phyloP scores from a whole-genome alignment of 2,329 filamentous ascomycete species.

The Alternaria gaisen region DNA sequence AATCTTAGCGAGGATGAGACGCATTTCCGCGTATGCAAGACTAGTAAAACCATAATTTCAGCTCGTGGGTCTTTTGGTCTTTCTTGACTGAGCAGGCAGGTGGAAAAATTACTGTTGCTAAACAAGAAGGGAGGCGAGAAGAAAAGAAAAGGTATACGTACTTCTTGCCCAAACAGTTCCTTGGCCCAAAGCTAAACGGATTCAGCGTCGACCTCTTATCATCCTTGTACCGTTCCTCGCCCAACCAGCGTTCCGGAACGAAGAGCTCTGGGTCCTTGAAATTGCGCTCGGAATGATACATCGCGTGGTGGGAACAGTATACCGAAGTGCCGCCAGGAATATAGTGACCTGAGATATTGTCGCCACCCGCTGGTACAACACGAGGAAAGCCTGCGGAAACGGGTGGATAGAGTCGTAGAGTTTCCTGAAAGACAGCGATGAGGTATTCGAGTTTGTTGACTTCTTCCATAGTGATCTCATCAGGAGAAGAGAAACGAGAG shows the following conservation, averaged over 20 bases:
- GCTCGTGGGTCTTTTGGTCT: background rate
- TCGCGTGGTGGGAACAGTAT: constrained; percentile 43
- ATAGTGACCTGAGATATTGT: constrained; percentile 36
- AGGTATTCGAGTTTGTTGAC: constrained; percentile 40
- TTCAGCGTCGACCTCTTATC: constrained; percentile 46
- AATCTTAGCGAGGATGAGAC: constrained; percentile 37
- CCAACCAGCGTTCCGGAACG: constrained; percentile 51
- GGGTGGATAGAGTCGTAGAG: constrained; percentile 40
- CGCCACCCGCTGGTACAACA: constrained; percentile 34
- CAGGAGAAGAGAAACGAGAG: constrained; percentile 23
- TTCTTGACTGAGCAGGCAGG: background rate
- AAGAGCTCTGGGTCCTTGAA: constrained; percentile 36
- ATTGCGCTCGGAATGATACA: constrained; percentile 43
- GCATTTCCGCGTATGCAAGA: constrained; percentile 40
- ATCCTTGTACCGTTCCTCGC: constrained; percentile 38
- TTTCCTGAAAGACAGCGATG: constrained; percentile 40
- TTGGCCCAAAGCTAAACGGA: constrained; percentile 40
- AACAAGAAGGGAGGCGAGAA: background rate
- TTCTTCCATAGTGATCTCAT: constrained; percentile 38
- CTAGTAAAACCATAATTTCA: constrained; percentile 6
- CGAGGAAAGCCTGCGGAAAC: constrained; percentile 43
- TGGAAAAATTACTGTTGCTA: background rate
- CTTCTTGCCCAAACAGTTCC: constrained; percentile 46
- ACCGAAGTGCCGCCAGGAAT: constrained; percentile 38
- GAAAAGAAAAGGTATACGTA: constrained; percentile 26